Evolutionary conservation across 768 basidiomycete genomes (phyloP), one percentile per base, ranked within the genome.

Genomic region (Rubroboletus pulcherrimus): DNA sequence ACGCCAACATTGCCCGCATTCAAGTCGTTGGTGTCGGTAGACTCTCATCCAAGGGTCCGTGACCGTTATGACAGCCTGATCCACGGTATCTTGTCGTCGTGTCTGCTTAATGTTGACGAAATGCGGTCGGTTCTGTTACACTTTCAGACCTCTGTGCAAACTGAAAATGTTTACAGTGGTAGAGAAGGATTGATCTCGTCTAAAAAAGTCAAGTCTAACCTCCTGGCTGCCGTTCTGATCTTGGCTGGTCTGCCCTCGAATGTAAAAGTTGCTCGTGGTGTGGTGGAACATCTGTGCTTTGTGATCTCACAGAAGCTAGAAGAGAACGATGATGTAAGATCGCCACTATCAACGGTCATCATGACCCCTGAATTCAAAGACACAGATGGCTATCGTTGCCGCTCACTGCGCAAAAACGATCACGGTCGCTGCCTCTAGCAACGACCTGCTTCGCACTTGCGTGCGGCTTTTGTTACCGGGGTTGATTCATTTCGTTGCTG

Each of bases 321-420:
- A 17, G 89, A 87, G 37, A 74, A 72, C 0, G 76, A 83, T 61
- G 90, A 93, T 62, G 92, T 91, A 61, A 59, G 62, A 21, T 44
- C 26, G 74, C 63, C 26, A 17, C 43, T 9, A 8, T n/a, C 30
- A n/a, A n/a, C 17, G 7, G 42, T 61, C 35, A 11, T 39, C 29
- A 24, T 43, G 21, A 41, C 37, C 2, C 34, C 40, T 63, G 30
- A 59, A 55, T 56, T 37, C 41, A 8, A 21, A 41, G 30, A 30
- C 54, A 33, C 38, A 97, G 91, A 75, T 85, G 39, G 84, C 89
- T 2, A 68, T 92, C n/a, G 91, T 90, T 3, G 93, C 94, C 2
- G 83, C 88, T 2, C 93, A 98, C 63, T 98, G 96, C 64, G 84
- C 89, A 2, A 91, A 89, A 66, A 95, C 94, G 0, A 74, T 98